Evolutionary conservation across 352 stramenopile genomes (phyloP), one percentile per base, ranked within the genome.

Genomic region (Thalassiosira livingstoniorum): DNA sequence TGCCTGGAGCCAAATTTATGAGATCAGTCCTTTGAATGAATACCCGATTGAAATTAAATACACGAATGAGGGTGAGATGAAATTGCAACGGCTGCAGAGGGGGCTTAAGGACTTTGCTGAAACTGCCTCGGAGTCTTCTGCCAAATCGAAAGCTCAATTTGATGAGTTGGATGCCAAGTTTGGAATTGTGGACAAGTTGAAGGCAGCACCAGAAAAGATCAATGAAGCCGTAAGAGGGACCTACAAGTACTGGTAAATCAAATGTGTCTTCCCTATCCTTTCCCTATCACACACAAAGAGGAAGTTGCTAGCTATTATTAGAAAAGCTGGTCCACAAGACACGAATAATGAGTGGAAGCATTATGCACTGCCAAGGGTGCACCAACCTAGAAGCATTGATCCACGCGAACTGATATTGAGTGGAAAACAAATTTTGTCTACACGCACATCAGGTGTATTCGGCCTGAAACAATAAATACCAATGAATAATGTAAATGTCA

Each of bases 1-100:
- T 37, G 80, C 75, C 23, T 92, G 85, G 72, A 83, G 69, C 47
- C 67, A 81, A 34, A 82, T 94, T 58, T 94, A 91, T 57, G 85
- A 92, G 68, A 47, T 91, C 27, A 45, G 39, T 18, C 63, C 82
- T n/a, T 51, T 83, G 18, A 64, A 75, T 63, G 74, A 88, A 51
- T 88, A 85, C 62, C 85, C 77, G 34, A 87, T 90, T 64, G 67
- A 83, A 54, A 78, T 90, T 42, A 82, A 83, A 74, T 87, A 87
- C 34, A 85, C 77, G 15, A 85, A 82, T 61, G 85, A 87, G 27
- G 85, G 85, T 43, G 72, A 90, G 67, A 84, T 87, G 74, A 87
- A 80, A 32, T 55, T 82, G 63, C 70, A 84, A 32, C 78, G 76
- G 42, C 54, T 84, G 25, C 60, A 75, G 32, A 72, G 53, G 7